phyloP scores from a whole-genome alignment of 768 basidiomycete genomes.

The Trametes cinnabarina region DNA sequence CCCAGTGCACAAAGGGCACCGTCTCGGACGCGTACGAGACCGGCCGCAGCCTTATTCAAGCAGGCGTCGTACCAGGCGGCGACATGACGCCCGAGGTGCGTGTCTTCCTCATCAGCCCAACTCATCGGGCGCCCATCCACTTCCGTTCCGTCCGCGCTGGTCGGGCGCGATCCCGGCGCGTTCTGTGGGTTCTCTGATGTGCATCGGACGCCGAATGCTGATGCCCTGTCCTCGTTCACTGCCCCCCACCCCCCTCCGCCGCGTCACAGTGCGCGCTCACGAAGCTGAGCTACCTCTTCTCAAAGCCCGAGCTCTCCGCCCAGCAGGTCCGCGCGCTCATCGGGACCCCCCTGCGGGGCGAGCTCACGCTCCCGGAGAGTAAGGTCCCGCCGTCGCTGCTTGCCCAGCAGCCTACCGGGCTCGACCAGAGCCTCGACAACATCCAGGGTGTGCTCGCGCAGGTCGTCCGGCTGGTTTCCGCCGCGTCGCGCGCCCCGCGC shows the following conservation, averaged over 20 bases:
- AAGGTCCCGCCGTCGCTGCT: constrained; percentile 42
- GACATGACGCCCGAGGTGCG: constrained; percentile 95
- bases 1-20: constrained; percentile 84
- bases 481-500: constrained; percentile 34
- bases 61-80: constrained; percentile 79
- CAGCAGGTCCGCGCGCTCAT: constrained; percentile 74
- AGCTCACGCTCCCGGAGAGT: constrained; percentile 59
- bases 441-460: constrained; percentile 67
- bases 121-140: neutral
- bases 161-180: neutral
- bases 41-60: constrained; percentile 62
- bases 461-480: constrained; percentile 59
- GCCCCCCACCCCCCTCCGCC: neutral
- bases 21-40: constrained; percentile 86
- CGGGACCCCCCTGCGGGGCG: constrained; percentile 79
- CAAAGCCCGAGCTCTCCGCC: constrained; percentile 72
- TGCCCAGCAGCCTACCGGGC: constrained; percentile 38
- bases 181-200: too few species aligned
- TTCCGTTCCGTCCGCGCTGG: neutral
- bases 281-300: constrained; percentile 87
- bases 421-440: constrained; percentile 53
- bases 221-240: too few species aligned
- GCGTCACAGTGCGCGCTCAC: constrained; percentile 73
- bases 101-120: constrained; percentile 6
- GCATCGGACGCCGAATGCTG: neutral